phyloP scores from a whole-genome alignment of 2,329 filamentous ascomycete species.

The Stemphylium beticola region DNA sequence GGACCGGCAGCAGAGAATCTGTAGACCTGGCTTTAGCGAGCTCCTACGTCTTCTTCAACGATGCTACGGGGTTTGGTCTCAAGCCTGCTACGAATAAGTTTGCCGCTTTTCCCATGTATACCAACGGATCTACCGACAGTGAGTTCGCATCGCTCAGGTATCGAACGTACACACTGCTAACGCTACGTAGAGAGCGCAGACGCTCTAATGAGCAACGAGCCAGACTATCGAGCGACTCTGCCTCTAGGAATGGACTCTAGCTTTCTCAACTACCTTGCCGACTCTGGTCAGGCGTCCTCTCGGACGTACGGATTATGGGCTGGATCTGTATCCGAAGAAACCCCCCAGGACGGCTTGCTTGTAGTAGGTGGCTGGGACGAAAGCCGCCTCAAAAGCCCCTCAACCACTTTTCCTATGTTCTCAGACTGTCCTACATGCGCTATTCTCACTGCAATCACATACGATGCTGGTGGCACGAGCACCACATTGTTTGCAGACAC shows the following conservation, averaged over 20 bases:
- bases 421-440: constrained; percentile 28
- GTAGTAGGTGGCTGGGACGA: constrained; percentile 24
- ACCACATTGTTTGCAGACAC: constrained; percentile 17
- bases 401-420: constrained; percentile 27
- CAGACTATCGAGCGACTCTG: constrained; percentile 17
- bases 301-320: constrained; percentile 25
- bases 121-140: constrained; percentile 21
- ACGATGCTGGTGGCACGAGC: constrained; percentile 20
- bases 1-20: constrained; percentile 23
- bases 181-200: constrained; percentile 6
- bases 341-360: constrained; percentile 24
- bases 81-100: constrained; percentile 22
- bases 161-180: neutral
- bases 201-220: constrained; percentile 13
- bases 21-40: constrained; percentile 15
- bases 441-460: constrained; percentile 25
- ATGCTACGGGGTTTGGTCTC: constrained; percentile 20
- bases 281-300: constrained; percentile 26
- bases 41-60: constrained; percentile 24
- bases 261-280: constrained; percentile 22
- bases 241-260: constrained; percentile 22
- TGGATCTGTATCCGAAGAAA: constrained; percentile 23
- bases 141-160: constrained; percentile 1
- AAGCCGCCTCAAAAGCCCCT: constrained; percentile 18
- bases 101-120: constrained; percentile 18